Percentiles rank a stretch among this genome's conserved stretches.
Conservation (phyloP, 2,329 filamentous ascomycete species). For the Fusarium multiceps region DNA sequence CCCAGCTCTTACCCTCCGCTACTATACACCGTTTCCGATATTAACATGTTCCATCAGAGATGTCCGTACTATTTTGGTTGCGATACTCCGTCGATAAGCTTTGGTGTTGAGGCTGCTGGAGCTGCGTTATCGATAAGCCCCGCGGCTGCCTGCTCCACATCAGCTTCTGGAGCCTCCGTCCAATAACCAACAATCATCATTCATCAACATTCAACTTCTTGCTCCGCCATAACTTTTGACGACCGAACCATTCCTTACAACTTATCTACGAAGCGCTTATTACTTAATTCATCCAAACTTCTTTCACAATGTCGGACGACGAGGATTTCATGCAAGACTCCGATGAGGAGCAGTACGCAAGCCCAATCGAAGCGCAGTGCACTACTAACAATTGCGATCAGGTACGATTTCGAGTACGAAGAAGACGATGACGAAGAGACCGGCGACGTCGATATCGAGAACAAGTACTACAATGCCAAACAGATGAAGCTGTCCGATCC, state of each 20-base stretch:
- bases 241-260: background rate
- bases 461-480: constrained; percentile 99
- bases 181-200: constrained; percentile 20
- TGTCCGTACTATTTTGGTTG: background rate
- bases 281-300: background rate
- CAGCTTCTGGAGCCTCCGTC: constrained; percentile 26
- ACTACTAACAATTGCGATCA: constrained; percentile 41
- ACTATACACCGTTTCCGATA: no score
- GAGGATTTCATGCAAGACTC: constrained; percentile 63
- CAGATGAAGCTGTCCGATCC: constrained; percentile 91
- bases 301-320: constrained; percentile 61
- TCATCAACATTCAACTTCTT: constrained; percentile 18
- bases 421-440: constrained; percentile 89
- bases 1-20: no score
- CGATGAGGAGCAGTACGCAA: constrained; percentile 57
- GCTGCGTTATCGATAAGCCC: constrained; percentile 42
- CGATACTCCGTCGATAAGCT: background rate
- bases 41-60: no score
- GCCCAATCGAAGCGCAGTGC: constrained; percentile 5
- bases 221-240: background rate
- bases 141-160: constrained; percentile 42
- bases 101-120: background rate
- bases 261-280: background rate
- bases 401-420: constrained; percentile 98
- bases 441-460: constrained; percentile 94